Evolutionary conservation across 2,329 filamentous ascomycete genomes (phyloP), one percentile per base, ranked within the genome.

Genomic region (Periconia sp.): DNA sequence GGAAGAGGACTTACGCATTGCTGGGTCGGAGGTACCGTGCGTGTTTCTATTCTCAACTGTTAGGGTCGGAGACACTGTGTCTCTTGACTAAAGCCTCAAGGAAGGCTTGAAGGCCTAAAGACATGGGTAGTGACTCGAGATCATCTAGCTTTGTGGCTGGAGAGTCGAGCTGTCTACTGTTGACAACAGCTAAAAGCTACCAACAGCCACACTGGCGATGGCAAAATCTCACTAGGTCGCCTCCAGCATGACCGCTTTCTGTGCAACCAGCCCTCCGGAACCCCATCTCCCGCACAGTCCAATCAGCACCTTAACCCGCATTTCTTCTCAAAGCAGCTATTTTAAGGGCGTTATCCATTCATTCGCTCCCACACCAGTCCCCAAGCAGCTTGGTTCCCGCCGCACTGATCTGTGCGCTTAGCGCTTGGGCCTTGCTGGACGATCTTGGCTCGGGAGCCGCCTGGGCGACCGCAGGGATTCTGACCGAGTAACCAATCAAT

Each of bases 401-500:
- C 16, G 12, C 19, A 8, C 17, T 13, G 17, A 31, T 17, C 26
- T 9, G 18, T 13, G 8, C 4, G 25, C 36, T 24, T 24, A 28
- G 25, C 25, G 25, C 25, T 28, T 13, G 25, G 25, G 11, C 25
- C 25, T 28, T 11, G 25, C 11, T 13, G 11, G 12, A n/a, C 12
- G 25, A n/a, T 5, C 25, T 5, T 12, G 25, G 18, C 23, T 21
- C 32, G 21, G 5, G 17, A 19, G 16, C 25, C 25, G 25, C 25
- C 29, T 28, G 16, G 4, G 21, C 16, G 12, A 4, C 10, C 25
- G n/a, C n/a, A n/a, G n/a, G n/a, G n/a, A n/a, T n/a, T n/a, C n/a
- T n/a, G n/a, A n/a, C n/a, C n/a, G n/a, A n/a, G n/a, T n/a, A 30
- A 15, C 36, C 36, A 39, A 39, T 39, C 6, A 30, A 3, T 6